Evolutionary conservation across 2,329 filamentous ascomycete species (phyloP).

Genomic region (Davidsoniella neocaledoniae): DNA sequence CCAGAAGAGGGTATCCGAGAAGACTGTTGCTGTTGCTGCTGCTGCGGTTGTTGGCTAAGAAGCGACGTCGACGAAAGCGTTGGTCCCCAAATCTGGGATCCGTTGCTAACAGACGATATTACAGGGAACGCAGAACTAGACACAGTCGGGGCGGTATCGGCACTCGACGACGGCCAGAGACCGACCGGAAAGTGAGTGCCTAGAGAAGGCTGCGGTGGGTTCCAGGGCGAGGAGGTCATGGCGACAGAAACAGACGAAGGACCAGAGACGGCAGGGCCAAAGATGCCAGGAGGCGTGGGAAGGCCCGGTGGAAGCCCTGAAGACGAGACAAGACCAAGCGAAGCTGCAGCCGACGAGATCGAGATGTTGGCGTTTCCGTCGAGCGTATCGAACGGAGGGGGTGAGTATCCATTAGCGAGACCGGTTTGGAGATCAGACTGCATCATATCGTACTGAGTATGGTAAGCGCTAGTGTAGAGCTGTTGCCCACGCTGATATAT

Average conservation of each 20-base stretch:
- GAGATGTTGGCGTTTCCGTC: not conserved
- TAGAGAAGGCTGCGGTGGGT: conserved; percentile 19
- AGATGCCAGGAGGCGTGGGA: not conserved
- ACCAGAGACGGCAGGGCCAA: not conserved
- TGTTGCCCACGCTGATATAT: conserved; percentile 22
- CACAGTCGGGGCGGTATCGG: not conserved
- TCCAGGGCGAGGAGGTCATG: conserved; percentile 18
- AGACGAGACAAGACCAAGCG: not conserved
- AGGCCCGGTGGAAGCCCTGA: not conserved
- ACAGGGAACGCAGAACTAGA: not conserved
- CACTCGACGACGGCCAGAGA: conserved; percentile 19
- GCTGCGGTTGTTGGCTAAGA: not conserved
- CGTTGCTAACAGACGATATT: not conserved
- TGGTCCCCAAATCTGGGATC: not conserved
- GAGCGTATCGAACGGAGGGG: conserved; percentile 1
- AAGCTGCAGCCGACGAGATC: not conserved
- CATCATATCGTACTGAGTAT: not conserved
- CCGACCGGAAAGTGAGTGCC: conserved; percentile 21
- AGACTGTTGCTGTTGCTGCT: not conserved
- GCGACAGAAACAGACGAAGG: not conserved
- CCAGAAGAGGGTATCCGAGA: not conserved
- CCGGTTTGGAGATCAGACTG: conserved; percentile 10
- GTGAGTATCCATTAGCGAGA: not conserved
- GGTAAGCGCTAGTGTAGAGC: conserved; percentile 15
- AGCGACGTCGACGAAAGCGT: not conserved